Evolutionary conservation across 176 grass and related monocot genomes (phyloP).

Genomic region (Dactylis glomerata): DNA sequence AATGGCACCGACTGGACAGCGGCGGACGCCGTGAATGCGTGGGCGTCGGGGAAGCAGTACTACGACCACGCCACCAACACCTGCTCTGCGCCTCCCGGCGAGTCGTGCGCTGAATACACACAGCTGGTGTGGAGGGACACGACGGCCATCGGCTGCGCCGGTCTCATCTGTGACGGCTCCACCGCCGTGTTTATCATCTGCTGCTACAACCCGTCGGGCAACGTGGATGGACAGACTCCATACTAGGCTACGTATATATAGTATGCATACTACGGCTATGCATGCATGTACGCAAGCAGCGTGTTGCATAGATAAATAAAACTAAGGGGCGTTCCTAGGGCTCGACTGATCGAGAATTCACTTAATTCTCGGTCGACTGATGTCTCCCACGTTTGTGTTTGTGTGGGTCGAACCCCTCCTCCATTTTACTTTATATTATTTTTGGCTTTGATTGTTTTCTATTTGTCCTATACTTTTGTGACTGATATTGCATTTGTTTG

Average conservation of each 20-base stretch:
- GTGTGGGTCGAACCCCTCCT: not conserved
- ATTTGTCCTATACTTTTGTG: not conserved
- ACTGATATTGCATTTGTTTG: not conserved
- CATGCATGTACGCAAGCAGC: not conserved
- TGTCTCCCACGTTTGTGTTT: not conserved
- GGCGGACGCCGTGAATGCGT: slow-evolving; percentile 5
- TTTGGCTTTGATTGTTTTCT: not conserved
- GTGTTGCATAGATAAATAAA: not conserved
- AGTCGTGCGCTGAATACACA: slow-evolving; percentile 23
- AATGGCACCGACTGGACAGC: not conserved
- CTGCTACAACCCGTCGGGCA: slow-evolving; percentile 31
- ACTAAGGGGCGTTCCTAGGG: not conserved
- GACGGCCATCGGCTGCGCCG: slow-evolving; percentile 34
- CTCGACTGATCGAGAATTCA: not conserved
- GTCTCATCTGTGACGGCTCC: not conserved
- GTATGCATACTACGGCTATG: not conserved
- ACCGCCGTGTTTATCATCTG: slow-evolving; percentile 36
- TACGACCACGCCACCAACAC: slow-evolving; percentile 17
- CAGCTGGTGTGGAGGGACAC: slow-evolving; percentile 36
- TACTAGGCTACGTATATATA: not conserved
- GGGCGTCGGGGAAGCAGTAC: slow-evolving; percentile 40
- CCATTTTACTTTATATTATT: not conserved
- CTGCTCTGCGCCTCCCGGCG: not conserved
- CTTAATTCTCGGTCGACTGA: not conserved
- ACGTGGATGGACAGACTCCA: slow-evolving; percentile 19